These are phyloP conservation scores for Monosporascus ibericus DNA, from an alignment of 2,329 filamentous ascomycete species.

Conservation along the genomic window DNA sequence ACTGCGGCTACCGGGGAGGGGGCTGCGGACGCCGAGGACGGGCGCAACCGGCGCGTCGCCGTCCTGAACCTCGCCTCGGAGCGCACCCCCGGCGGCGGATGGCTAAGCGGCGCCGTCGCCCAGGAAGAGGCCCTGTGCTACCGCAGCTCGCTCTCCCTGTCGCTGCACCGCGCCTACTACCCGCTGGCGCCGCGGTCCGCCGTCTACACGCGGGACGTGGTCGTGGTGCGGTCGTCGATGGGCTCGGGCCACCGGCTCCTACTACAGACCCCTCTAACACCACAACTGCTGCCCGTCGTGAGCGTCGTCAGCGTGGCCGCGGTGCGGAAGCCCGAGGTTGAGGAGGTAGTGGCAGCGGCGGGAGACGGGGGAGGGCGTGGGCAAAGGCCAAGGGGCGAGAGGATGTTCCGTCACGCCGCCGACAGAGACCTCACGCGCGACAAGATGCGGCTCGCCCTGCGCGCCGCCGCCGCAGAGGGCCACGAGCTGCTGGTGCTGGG, in stretches of 20 bases:
- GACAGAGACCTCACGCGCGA: conserved; percentile 51
- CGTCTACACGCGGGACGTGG: conserved; percentile 27
- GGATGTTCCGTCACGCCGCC: conserved; percentile 32
- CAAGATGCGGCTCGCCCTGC: conserved; percentile 57
- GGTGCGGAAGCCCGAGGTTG: conserved; percentile 8
- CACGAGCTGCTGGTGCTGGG: conserved; percentile 60
- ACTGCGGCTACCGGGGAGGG: conserved; percentile 7
- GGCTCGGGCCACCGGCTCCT: conserved; percentile 20
- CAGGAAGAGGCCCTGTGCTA: conserved; percentile 59
- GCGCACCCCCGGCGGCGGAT: conserved; percentile 44
- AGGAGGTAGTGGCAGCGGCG: not conserved
- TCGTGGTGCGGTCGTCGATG: conserved; percentile 22
- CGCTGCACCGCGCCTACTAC: conserved; percentile 23
- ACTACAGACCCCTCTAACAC: not conserved
- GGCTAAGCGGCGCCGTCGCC: conserved; percentile 43
- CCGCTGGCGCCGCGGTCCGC: conserved; percentile 14
- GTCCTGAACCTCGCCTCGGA: conserved; percentile 54
- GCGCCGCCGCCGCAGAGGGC: conserved; percentile 50
- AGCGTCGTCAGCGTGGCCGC: conserved; percentile 37
- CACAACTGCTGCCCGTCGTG: conserved; percentile 27
- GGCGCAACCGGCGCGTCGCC: conserved; percentile 29
- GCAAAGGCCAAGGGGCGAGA: conserved; percentile 5
- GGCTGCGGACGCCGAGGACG: not conserved
- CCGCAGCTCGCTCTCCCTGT: conserved; percentile 38
- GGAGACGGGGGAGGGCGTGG: not conserved